Percentiles rank a stretch among this genome's conserved stretches.
Evolutionary conservation across 1,139 yeast genomes (phyloP).

Genomic region (Lodderomyces orthopsilosis): DNA sequence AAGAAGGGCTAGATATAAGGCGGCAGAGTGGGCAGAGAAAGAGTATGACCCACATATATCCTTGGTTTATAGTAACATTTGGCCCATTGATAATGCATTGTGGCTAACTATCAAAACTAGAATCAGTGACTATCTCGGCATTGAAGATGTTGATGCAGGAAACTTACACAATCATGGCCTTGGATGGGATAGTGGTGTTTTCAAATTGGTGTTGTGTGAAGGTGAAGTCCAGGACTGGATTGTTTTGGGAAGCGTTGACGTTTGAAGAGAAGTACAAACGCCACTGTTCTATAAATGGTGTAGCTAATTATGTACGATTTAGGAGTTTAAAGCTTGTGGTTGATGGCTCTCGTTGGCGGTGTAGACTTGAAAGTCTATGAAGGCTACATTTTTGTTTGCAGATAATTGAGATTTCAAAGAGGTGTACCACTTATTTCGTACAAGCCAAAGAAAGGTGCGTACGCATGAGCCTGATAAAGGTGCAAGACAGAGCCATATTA

Average conservation of each 20-base stretch:
- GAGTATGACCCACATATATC: constrained; percentile 76
- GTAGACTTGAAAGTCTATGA: too few relatives aligned
- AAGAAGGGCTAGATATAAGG: constrained; percentile 33
- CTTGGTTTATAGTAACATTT: constrained; percentile 62
- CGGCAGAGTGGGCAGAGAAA: constrained; percentile 53
- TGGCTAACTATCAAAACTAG: constrained; percentile 68
- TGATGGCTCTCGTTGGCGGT: too few relatives aligned
- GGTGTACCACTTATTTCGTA: too few relatives aligned
- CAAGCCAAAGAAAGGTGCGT: too few relatives aligned
- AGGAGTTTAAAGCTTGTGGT: too few relatives aligned
- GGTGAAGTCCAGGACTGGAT: constrained; percentile 77
- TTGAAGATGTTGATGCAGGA: constrained; percentile 44
- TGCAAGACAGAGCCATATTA: too few relatives aligned
- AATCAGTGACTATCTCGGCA: constrained; percentile 63
- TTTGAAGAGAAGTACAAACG: not conserved
- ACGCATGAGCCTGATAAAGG: too few relatives aligned
- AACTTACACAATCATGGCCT: constrained; percentile 35
- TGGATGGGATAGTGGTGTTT: constrained; percentile 66
- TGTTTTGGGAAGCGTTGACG: constrained; percentile 58
- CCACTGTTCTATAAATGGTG: too few relatives aligned
- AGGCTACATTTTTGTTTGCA: too few relatives aligned
- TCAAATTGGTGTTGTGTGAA: constrained; percentile 69
- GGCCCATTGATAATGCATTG: constrained; percentile 70
- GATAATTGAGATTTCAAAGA: too few relatives aligned
- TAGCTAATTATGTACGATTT: too few relatives aligned